A percentile compares a stretch with the other conserved stretches of the same genome.
These are phyloP conservation scores for Thelonectria discophora DNA, from an alignment of 2,329 filamentous ascomycete genomes.

Conservation along the genomic window DNA sequence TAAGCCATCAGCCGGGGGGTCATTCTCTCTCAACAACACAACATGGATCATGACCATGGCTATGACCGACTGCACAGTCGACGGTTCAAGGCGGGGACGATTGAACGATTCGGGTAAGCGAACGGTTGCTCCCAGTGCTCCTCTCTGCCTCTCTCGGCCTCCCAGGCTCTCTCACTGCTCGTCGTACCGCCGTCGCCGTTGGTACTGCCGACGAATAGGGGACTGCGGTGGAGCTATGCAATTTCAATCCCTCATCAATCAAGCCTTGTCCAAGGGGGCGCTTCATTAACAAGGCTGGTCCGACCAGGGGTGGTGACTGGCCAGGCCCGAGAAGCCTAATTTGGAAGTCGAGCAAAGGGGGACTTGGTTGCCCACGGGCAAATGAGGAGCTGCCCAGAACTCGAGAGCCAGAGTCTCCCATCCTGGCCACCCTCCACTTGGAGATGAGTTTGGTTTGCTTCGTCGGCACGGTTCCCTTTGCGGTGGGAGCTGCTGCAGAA, in stretches of 20 bases:
- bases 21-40: neutral
- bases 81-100: no score
- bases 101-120: no score
- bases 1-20: constrained; percentile 9
- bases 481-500: neutral
- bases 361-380: constrained; percentile 7
- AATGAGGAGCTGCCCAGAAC: no score
- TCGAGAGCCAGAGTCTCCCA: no score
- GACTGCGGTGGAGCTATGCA: constrained; percentile 41
- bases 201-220: constrained; percentile 39
- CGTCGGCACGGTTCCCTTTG: neutral
- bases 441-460: constrained; percentile 37
- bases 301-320: neutral
- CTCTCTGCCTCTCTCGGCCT: no score
- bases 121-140: neutral
- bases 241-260: constrained; percentile 37
- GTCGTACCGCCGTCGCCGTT: constrained; percentile 41
- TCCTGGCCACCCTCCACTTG: constrained; percentile 19
- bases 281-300: neutral
- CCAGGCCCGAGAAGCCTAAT: neutral
- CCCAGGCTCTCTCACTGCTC: no score
- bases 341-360: constrained; percentile 4
- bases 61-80: no score
- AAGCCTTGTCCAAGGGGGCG: constrained; percentile 2
- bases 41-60: constrained; percentile 13